Base-by-base conservation (phyloP, 768 basidiomycete genomes). In the Russula griseocarnosa region DNA sequence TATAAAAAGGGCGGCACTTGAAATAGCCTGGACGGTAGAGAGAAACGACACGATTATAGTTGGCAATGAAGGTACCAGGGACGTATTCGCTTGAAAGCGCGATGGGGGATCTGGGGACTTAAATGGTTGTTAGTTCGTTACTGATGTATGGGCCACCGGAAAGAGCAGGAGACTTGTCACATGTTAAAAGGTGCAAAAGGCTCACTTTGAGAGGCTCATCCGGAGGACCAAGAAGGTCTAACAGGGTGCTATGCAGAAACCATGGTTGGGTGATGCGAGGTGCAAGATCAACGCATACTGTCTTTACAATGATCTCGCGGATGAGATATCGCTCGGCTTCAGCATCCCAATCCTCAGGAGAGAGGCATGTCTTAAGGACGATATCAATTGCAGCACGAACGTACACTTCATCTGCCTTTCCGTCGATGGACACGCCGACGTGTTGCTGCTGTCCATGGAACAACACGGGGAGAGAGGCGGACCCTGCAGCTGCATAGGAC, bases 381-480 rank as follows among this genome's bases (percentile, higher is more conserved):
- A 85, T 82, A 71, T 97, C 93, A 34, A 95, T 73, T 3, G 85
- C 79, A 62, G 92, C 88, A 49, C 92, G 85, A 62, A 92, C 80
- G 71, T 95, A 96, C 66, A 87, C 86, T 24, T 83, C 79, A 70
- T 94, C 83, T 44, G 90, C 75, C 24, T 70, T 69, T n/a, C 87
- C 89, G 51, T 90, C 84, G 3, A 83, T 53, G 1, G 81, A 78
- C 52, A 95, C 69, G 9, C 92, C 94, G 74, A 92, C 86, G 73
- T 95, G 94, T 14, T 92, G 87, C 67, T 96, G 92, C 6, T 88
- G 77, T 57, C 83, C 82, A 72, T 93, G 88, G 72, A 94, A 95
- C 61, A 94, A 80, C 67, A 81, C 78, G 1, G 85, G 79, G 3
- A 88, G 76, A 24, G 84, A 78, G 2, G 83, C 77, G 1, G 86